Evolutionary conservation across 495 filamentous ascomycete genomes (phyloP).

Genomic region (Durotheca rogersii): DNA sequence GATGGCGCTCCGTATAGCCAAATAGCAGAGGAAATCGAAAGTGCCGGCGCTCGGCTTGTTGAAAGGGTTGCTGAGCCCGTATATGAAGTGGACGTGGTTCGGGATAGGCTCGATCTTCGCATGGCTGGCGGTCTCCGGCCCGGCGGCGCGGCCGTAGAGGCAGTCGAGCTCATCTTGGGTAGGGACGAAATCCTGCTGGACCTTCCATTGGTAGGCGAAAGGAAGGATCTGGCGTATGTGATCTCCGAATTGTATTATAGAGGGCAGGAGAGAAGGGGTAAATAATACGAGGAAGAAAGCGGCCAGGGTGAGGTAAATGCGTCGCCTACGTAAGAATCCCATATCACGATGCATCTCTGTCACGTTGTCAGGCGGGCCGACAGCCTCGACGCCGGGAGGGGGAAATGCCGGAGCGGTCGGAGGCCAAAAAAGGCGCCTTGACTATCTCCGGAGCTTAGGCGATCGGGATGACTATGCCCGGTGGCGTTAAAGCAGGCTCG

Average conservation of each 20-base stretch:
- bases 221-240: constrained; percentile 43
- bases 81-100: constrained; percentile 51
- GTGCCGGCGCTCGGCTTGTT: constrained; percentile 38
- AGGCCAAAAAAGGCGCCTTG: too few relatives aligned
- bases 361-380: too few relatives aligned
- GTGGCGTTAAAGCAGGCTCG: too few relatives aligned
- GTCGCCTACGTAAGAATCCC: constrained; percentile 26
- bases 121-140: constrained; percentile 12
- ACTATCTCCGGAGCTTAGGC: too few relatives aligned
- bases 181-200: constrained; percentile 42
- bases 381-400: too few relatives aligned
- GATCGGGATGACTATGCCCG: too few relatives aligned
- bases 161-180: constrained; percentile 42
- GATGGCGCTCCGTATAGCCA: constrained; percentile 46
- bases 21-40: constrained; percentile 49
- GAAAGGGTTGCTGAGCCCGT: constrained; percentile 44
- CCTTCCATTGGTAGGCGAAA: constrained; percentile 43
- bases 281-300: constrained; percentile 30
- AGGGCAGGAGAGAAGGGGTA: constrained; percentile 31
- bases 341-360: constrained; percentile 25
- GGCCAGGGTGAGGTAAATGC: constrained; percentile 24
- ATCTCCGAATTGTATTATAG: constrained; percentile 37
- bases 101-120: constrained; percentile 42
- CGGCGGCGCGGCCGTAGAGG: constrained; percentile 35
- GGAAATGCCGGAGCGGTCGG: too few relatives aligned